Conservation (phyloP, 179 eudicot species). For the Carnegiea gigantea region DNA sequence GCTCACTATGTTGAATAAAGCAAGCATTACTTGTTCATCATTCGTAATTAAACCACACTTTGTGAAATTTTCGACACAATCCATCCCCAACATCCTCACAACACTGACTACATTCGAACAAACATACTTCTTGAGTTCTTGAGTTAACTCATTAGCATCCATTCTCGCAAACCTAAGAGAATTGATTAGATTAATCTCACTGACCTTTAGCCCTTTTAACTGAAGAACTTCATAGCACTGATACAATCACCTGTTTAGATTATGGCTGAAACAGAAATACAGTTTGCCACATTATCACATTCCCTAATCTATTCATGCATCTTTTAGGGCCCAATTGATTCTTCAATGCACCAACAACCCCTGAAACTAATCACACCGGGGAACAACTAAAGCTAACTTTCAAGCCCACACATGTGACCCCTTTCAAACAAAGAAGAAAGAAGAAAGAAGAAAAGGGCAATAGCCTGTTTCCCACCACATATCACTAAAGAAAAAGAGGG, state of each 20-base stretch:
- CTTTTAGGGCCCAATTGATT: conserved; percentile 26
- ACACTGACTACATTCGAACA: not conserved
- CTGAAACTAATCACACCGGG: conserved; percentile 21
- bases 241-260: conserved; percentile 3
- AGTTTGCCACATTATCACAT: not conserved
- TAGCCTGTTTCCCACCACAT: conserved; percentile 21
- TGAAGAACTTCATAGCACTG: too few relatives aligned
- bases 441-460: conserved; percentile 13
- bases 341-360: conserved; percentile 18
- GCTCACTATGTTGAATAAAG: not conserved
- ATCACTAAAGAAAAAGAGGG: conserved; percentile 1
- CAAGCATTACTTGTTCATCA: not conserved
- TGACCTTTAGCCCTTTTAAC: too few relatives aligned
- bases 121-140: not conserved
- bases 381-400: conserved; percentile 27
- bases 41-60: not conserved
- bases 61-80: not conserved
- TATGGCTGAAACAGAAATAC: not conserved
- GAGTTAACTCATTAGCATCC: not conserved
- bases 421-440: not conserved
- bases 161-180: not conserved
- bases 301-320: conserved; percentile 20
- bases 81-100: not conserved
- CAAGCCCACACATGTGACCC: conserved; percentile 28
- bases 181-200: too few relatives aligned